Conservation (phyloP, 345 rosid species). For the Hibiscus trionum region DNA sequence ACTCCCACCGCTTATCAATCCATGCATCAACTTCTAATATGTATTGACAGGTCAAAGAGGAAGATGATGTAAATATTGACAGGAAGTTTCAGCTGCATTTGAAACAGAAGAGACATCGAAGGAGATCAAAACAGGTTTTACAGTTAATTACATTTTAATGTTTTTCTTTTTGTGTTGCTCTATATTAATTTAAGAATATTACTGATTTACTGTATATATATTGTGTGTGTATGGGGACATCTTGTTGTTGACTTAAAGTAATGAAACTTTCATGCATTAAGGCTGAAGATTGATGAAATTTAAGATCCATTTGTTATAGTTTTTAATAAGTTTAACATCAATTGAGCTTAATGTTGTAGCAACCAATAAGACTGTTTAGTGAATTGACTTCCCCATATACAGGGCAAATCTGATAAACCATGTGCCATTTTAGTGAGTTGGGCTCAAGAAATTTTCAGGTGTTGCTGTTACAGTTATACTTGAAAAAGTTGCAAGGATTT, state of each 20-base stretch:
- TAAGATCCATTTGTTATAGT: not conserved
- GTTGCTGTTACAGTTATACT: not conserved
- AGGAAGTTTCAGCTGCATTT: conserved; percentile 69
- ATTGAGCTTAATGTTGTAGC: not conserved
- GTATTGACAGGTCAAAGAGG: conserved; percentile 80
- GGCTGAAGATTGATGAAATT: conserved; percentile 2
- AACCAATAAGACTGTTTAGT: not conserved
- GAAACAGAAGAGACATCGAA: conserved; percentile 56
- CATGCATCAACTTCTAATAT: conserved; percentile 8
- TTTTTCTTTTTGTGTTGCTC: not conserved
- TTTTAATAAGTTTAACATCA: not conserved
- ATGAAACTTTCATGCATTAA: not conserved
- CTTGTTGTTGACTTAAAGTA: not conserved
- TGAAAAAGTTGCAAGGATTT: not conserved
- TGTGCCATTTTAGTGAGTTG: not conserved
- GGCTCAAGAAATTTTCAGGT: not conserved
- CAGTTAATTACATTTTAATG: not conserved
- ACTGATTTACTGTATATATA: not conserved
- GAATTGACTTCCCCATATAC: not conserved
- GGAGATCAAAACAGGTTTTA: conserved; percentile 57
- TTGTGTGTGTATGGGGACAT: not conserved
- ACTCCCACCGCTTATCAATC: conserved; percentile 1
- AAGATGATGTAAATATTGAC: conserved; percentile 78
- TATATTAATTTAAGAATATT: not conserved
- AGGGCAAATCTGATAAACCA: not conserved